Conservation (phyloP, 352 stramenopile species). For the Peronospora tabacina region DNA sequence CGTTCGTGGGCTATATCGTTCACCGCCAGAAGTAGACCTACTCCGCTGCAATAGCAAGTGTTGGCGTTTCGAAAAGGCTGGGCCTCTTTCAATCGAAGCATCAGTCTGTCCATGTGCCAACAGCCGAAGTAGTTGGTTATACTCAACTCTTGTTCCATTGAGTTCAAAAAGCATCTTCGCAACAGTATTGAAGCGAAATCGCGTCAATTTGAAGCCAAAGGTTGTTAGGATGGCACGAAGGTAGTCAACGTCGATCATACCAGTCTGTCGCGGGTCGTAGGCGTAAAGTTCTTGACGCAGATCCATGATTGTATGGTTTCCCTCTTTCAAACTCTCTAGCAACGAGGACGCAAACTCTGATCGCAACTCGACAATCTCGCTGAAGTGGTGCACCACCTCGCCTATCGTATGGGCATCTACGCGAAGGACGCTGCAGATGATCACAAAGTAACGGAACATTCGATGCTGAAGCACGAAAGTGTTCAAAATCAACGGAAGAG, state of each 20-base stretch:
- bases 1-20: neutral
- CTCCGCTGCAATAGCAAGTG: constrained; percentile 18
- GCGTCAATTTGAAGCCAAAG: constrained; percentile 40
- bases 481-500: constrained; percentile 39
- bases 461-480: constrained; percentile 39
- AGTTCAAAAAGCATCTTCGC: constrained; percentile 42
- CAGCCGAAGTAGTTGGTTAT: constrained; percentile 28
- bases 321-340: constrained; percentile 17
- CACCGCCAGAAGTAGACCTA: constrained; percentile 5
- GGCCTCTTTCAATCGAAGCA: neutral
- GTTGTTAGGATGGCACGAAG: constrained; percentile 29
- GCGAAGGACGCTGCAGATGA: constrained; percentile 41
- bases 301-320: constrained; percentile 16
- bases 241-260: constrained; percentile 32
- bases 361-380: constrained; percentile 40
- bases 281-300: constrained; percentile 23
- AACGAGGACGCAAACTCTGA: constrained; percentile 35
- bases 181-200: constrained; percentile 50
- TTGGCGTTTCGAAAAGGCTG: constrained; percentile 4
- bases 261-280: constrained; percentile 21
- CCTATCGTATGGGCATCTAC: constrained; percentile 40
- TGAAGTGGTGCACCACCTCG: constrained; percentile 48
- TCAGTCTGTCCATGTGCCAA: neutral
- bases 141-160: constrained; percentile 28
- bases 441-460: constrained; percentile 48